These are phyloP conservation scores for Gastrolobium villosum DNA, from an alignment of 306 rosid species.

Conservation along the genomic window DNA sequence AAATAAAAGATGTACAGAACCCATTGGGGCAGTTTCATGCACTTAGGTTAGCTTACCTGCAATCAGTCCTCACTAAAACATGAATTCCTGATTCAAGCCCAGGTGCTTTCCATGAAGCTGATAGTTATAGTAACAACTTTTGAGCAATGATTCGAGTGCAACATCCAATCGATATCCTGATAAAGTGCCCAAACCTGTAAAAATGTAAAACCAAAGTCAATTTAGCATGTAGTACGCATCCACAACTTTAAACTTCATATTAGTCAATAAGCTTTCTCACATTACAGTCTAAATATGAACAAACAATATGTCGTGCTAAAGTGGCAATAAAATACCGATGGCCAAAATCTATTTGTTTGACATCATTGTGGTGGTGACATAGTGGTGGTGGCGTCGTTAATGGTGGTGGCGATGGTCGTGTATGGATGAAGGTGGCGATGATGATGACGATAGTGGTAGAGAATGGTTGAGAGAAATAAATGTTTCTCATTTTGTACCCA, in stretches of 20 bases:
- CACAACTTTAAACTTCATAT: neutral
- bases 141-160: conserved; percentile 87
- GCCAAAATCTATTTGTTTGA: conserved; percentile 6
- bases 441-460: no score
- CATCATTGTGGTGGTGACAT: no score
- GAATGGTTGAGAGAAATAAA: no score
- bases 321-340: conserved; percentile 15
- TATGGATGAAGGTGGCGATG: no score
- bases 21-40: conserved; percentile 14
- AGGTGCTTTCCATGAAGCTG: conserved; percentile 71
- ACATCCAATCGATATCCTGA: conserved; percentile 71
- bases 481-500: no score
- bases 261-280: neutral
- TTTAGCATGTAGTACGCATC: neutral
- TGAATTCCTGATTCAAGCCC: conserved; percentile 71
- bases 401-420: no score
- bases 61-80: conserved; percentile 74
- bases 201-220: conserved; percentile 17
- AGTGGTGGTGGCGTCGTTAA: no score
- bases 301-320: neutral
- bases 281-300: neutral
- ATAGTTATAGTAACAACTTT: conserved; percentile 53
- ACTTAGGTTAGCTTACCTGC: conserved; percentile 69
- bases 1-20: neutral
- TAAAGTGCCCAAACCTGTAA: conserved; percentile 92